phyloP scores from a whole-genome alignment of 2,329 filamentous ascomycete genomes.

The Colletotrichum plurivorum region DNA sequence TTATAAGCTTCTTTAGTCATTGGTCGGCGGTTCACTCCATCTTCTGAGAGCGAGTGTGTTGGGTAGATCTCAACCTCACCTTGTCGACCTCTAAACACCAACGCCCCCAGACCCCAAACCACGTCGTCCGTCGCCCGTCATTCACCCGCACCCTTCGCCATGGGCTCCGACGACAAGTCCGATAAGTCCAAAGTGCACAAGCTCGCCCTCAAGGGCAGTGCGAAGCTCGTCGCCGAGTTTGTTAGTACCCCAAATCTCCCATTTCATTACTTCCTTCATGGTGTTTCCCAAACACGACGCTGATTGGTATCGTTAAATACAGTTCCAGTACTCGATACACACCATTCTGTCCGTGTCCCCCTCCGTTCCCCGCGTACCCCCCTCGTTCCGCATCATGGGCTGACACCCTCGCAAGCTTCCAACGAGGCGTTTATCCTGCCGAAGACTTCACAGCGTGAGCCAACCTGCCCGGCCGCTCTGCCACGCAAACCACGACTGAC shows the following conservation, averaged over 20 bases:
- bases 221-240: slow-evolving; percentile 95
- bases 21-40: too few relatives aligned
- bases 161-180: slow-evolving; percentile 62
- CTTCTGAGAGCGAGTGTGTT: too few relatives aligned
- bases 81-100: background rate
- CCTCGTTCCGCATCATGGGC: slow-evolving; percentile 5
- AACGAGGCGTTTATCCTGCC: slow-evolving; percentile 87
- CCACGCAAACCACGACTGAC: background rate
- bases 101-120: too few relatives aligned
- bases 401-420: slow-evolving; percentile 73
- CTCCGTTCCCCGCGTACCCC: background rate
- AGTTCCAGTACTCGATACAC: slow-evolving; percentile 99
- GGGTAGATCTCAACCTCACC: background rate
- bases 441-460: slow-evolving; percentile 94
- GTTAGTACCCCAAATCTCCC: slow-evolving; percentile 66
- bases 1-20: too few relatives aligned
- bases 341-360: slow-evolving; percentile 81
- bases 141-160: background rate
- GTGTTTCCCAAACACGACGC: slow-evolving; percentile 25
- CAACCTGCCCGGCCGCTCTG: background rate
- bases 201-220: slow-evolving; percentile 86
- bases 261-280: background rate
- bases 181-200: slow-evolving; percentile 89
- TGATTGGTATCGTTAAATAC: slow-evolving; percentile 37
- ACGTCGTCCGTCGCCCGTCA: too few relatives aligned